These are phyloP conservation scores for Neopestalotiopsis sp. DNA, from an alignment of 2,329 filamentous ascomycete genomes.

Conservation along the genomic window DNA sequence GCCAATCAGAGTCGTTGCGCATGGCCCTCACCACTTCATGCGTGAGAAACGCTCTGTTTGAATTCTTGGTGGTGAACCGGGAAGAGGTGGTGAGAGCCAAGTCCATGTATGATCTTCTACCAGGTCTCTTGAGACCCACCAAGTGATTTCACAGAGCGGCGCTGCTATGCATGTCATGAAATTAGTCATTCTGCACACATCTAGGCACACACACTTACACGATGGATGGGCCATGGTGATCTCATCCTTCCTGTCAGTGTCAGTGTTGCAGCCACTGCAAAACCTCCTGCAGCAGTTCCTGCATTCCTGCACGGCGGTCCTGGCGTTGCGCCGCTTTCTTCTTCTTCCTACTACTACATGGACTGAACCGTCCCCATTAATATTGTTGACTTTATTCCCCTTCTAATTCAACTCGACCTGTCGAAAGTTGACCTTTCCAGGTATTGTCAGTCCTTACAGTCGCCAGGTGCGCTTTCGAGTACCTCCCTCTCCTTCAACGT, in stretches of 20 bases:
- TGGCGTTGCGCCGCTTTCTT: background rate
- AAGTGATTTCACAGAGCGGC: background rate
- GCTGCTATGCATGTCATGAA: background rate
- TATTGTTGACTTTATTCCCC: slow-evolving; percentile 5
- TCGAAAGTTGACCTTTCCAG: slow-evolving; percentile 38
- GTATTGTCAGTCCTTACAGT: slow-evolving; percentile 31
- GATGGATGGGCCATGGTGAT: background rate
- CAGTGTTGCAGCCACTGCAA: slow-evolving; percentile 6
- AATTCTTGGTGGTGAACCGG: slow-evolving; percentile 1
- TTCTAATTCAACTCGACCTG: slow-evolving; percentile 27
- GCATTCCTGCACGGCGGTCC: background rate
- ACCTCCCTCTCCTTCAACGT: background rate
- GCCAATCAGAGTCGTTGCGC: background rate
- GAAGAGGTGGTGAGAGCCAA: slow-evolving; percentile 8
- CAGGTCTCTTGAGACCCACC: slow-evolving; percentile 7
- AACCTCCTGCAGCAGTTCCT: background rate
- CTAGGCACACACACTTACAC: background rate
- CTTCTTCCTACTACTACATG: background rate
- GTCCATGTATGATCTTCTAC: slow-evolving; percentile 7
- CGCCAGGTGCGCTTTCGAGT: background rate
- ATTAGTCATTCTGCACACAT: background rate
- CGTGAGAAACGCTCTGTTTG: background rate
- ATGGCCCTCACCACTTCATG: background rate
- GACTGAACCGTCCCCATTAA: background rate
- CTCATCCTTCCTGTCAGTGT: background rate